Base-by-base conservation (phyloP, 73 alveolate species). In the Paramecium pentaurelia region DNA sequence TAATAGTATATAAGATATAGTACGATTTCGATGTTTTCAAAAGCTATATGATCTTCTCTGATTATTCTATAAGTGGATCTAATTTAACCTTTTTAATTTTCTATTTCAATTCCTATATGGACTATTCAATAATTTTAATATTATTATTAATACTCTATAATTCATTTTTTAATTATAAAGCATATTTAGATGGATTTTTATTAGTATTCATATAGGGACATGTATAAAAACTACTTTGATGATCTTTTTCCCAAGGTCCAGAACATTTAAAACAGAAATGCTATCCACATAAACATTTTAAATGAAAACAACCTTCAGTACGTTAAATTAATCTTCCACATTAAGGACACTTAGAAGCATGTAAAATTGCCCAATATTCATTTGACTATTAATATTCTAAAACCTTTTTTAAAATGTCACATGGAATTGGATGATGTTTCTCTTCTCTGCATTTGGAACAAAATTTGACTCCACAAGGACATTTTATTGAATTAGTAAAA, bases 361-460 rank as follows among this genome's bases (percentile, higher is more conserved):
- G 8, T 28, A 64, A 2, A 0, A 12, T 6, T 2, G 27, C 84
- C 84, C 84, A 64, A 28, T 64, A 34, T 2, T 64, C 51, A 64
- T 32, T 32, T 32, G 84, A 28, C 27, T 64, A 28, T 34, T 64
- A 25, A 32, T 64, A 27, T 11, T 32, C 84, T 34, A 64, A 32
- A 4, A 28, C 42, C 7, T 28, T 34, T 64, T 64, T 64, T 9
- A 28, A 0, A 25, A 64, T 64, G 30, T 64, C 84, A 28, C 84
- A 64, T 6, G 84, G 84, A 27, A 64, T 34, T 12, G 84, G 84
- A n/a, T 64, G 8, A 9, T 64, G 84, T 64, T 64, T 64, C 12
- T 64, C 84, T 12, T 64, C 47, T 64, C 84, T 64, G 28, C 84
- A 64, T 64, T 64, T 64, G 6, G 84, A 64, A n/a, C 84, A 64